These are phyloP conservation scores for Marasmius sp. DNA, from an alignment of 1,284 basidiomycete genomes.

Conservation along the genomic window DNA sequence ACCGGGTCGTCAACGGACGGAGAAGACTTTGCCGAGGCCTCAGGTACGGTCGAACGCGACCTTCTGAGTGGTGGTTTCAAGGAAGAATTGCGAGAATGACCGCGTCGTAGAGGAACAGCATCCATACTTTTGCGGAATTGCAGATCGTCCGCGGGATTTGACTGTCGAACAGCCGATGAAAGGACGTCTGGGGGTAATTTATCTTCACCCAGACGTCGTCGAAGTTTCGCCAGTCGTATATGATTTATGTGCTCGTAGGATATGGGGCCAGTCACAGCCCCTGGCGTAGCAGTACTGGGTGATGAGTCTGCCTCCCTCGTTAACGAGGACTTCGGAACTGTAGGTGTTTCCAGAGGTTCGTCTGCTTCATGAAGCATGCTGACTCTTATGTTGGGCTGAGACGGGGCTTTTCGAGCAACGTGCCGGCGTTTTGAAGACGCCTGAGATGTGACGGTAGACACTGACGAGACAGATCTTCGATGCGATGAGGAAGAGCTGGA, in stretches of 20 bases:
- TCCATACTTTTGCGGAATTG: conserved; percentile 10
- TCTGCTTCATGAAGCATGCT: neutral
- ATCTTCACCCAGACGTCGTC: conserved; percentile 36
- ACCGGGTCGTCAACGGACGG: conserved; percentile 8
- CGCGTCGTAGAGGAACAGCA: neutral
- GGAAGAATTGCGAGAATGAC: neutral
- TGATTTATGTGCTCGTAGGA: conserved; percentile 26
- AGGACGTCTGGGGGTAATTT: conserved; percentile 38
- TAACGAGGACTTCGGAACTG: neutral
- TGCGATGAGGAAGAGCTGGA: neutral
- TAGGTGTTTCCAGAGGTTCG: neutral
- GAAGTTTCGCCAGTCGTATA: conserved; percentile 38
- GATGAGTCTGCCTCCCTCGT: neutral
- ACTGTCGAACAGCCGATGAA: neutral
- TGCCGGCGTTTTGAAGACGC: neutral
- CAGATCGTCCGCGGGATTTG: conserved; percentile 1
- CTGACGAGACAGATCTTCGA: neutral
- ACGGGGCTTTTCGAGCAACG: neutral
- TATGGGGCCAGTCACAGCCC: neutral
- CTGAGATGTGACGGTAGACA: neutral
- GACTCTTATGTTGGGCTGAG: neutral
- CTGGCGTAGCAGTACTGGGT: neutral
- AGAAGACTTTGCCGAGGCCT: neutral
- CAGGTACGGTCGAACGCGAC: conserved; percentile 17
- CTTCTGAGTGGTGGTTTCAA: conserved; percentile 12